Evolutionary conservation across 2,329 filamentous ascomycete species (phyloP).

Genomic region (Knoxdaviesia capensis): DNA sequence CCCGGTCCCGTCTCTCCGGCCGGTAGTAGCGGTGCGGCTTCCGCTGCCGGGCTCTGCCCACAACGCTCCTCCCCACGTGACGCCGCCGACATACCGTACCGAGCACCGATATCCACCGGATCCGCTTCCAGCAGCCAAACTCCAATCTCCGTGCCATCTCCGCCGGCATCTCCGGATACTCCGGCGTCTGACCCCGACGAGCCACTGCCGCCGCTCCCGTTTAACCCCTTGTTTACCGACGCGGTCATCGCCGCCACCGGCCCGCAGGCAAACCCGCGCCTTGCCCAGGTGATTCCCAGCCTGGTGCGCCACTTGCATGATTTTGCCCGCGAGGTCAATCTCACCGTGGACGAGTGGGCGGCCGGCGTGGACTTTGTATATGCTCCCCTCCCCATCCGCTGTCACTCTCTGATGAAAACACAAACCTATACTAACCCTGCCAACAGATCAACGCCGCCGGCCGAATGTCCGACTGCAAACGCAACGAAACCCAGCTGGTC

Average conservation of each 20-base stretch:
- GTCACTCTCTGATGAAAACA: neutral
- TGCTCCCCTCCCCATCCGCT: neutral
- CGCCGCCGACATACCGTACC: too few relatives aligned
- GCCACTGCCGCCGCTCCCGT: neutral
- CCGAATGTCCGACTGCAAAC: constrained; percentile 44
- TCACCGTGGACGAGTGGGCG: constrained; percentile 48
- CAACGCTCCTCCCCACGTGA: too few relatives aligned
- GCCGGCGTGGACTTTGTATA: constrained; percentile 36
- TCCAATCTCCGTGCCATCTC: too few relatives aligned
- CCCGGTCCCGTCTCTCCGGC: too few relatives aligned
- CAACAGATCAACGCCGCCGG: constrained; percentile 34
- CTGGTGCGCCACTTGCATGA: constrained; percentile 46
- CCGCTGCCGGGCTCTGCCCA: too few relatives aligned
- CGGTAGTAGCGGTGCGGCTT: too few relatives aligned
- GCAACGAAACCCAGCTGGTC: constrained; percentile 56
- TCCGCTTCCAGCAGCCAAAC: too few relatives aligned
- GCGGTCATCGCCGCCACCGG: constrained; percentile 44
- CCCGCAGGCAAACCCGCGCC: constrained; percentile 36
- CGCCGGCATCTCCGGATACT: neutral
- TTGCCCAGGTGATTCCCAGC: constrained; percentile 33
- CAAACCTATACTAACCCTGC: constrained; percentile 3
- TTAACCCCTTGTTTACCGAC: constrained; percentile 31
- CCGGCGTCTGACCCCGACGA: neutral
- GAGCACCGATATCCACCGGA: too few relatives aligned
- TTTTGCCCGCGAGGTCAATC: constrained; percentile 45